Base-by-base conservation (phyloP, 345 rosid species). In the Trapa incisa region DNA sequence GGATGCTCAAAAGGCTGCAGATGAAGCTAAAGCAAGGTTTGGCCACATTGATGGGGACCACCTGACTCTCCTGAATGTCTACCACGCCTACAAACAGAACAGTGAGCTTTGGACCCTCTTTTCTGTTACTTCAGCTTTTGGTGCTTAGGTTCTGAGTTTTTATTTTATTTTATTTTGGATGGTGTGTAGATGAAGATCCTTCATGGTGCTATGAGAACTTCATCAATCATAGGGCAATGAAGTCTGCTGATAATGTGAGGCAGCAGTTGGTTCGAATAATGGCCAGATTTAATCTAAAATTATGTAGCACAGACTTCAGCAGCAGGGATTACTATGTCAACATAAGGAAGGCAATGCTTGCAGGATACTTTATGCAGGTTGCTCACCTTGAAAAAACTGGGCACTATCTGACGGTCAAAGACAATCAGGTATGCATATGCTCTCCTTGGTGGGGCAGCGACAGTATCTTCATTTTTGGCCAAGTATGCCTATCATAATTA, bases 1-100 rank as follows among this genome's bases (percentile, higher is more conserved):
- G 89, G 99, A 94, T 88, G 93, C 96, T 38, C 99, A 89, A 75
- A 94, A 94, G 80, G 96, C 95, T 74, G 99, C 99, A 37, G 99
- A 94, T 80, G 97, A 91, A 85, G 99, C 99, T 16, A 94, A 94
- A 83, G 91, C 97, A 72, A 80, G 85, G 85, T 94, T 94, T 75
- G 96, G 91, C 74, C 99, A 94, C 79, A 85, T 89, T 16, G 99
- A 94, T 76, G 99, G 99, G 64, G 99, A 94, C 79, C 99, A 94
- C 78, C 96, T 94, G 71, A 93, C 99, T 0, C 81, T 93, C 78
- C 69, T 93, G 77, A 93, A 93, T n/a, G 99, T 91, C 22, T 93
- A 93, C 75, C 99, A 93, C 14, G 99, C 99, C 45, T 93, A 79
- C 75, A 93, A 91, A 79, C 97, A 91, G 81, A 87, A 89, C 79